These are phyloP conservation scores for Monosporascus sp. DNA, from an alignment of 2,329 filamentous ascomycete genomes.

Conservation along the genomic window DNA sequence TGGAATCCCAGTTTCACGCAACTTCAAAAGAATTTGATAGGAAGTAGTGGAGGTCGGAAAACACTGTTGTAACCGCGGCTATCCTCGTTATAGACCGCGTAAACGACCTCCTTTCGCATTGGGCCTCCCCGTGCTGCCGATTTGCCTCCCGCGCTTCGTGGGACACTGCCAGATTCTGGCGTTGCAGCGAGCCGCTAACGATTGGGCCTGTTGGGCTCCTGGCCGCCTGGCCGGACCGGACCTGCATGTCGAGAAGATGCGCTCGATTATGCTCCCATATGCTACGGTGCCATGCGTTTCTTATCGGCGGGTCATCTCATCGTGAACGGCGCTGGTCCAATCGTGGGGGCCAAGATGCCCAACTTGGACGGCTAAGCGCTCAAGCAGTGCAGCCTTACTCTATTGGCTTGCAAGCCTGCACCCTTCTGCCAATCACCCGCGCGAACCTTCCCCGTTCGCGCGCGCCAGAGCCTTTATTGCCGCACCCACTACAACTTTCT, in stretches of 20 bases:
- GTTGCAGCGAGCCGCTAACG: not conserved
- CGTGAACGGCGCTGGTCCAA: constrained; percentile 12
- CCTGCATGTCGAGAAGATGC: not conserved
- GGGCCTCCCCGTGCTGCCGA: not conserved
- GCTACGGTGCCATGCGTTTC: not conserved
- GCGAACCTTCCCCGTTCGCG: constrained; percentile 12
- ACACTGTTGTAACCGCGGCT: too few relatives aligned
- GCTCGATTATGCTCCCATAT: not conserved
- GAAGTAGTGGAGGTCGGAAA: too few relatives aligned
- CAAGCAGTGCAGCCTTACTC: constrained; percentile 14
- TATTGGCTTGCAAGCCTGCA: constrained; percentile 23
- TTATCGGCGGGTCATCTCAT: constrained; percentile 4
- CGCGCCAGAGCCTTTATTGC: constrained; percentile 20
- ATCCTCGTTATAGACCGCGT: too few relatives aligned
- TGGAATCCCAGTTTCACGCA: too few relatives aligned
- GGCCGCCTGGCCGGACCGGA: not conserved
- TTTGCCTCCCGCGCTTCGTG: not conserved
- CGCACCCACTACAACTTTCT: constrained; percentile 16
- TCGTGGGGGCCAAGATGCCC: constrained; percentile 11
- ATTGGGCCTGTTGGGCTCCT: not conserved
- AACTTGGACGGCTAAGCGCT: constrained; percentile 25
- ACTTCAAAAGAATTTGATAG: too few relatives aligned
- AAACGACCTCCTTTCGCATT: too few relatives aligned
- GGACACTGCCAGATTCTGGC: not conserved
- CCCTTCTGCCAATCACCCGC: constrained; percentile 18